Evolutionary conservation across 2,329 filamentous ascomycete genomes (phyloP).

Genomic region (Calonectria ilicicola): DNA sequence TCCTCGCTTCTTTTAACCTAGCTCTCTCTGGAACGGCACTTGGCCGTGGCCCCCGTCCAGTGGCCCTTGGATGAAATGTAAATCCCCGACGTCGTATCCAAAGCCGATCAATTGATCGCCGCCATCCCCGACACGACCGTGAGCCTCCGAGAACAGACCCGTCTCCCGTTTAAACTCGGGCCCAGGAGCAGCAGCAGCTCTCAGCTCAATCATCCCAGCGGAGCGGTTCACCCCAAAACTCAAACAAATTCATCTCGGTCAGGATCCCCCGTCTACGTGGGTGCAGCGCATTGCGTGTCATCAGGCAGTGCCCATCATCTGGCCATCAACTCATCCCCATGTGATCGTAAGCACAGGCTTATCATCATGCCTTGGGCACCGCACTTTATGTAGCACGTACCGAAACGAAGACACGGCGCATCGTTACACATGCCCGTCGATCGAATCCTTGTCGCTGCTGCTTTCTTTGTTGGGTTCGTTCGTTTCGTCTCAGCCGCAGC

Average conservation of each 20-base stretch:
- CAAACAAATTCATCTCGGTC: neutral
- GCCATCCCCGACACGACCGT: neutral
- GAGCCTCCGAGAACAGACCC: neutral
- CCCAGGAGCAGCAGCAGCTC: neutral
- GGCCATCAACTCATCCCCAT: neutral
- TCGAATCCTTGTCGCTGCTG: neutral
- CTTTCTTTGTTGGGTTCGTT: conserved; percentile 5
- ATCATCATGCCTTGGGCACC: neutral
- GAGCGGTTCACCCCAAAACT: conserved; percentile 11
- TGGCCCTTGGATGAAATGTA: conserved; percentile 5
- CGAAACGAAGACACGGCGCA: conserved; percentile 1
- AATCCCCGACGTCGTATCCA: conserved; percentile 6
- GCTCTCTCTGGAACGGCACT: neutral
- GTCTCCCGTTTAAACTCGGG: conserved; percentile 3
- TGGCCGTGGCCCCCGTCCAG: neutral
- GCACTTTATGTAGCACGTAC: conserved; percentile 5
- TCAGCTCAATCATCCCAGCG: neutral
- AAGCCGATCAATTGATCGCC: conserved; percentile 1
- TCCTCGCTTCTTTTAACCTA: neutral
- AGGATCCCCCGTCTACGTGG: neutral
- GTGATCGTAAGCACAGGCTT: conserved; percentile 7
- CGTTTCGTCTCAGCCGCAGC: conserved; percentile 5
- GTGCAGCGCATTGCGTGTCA: conserved; percentile 8
- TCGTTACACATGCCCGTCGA: neutral
- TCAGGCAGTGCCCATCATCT: neutral